These are phyloP conservation scores for Aspergillus nomiae DNA, from an alignment of 2,329 filamentous ascomycete species.

Conservation along the genomic window DNA sequence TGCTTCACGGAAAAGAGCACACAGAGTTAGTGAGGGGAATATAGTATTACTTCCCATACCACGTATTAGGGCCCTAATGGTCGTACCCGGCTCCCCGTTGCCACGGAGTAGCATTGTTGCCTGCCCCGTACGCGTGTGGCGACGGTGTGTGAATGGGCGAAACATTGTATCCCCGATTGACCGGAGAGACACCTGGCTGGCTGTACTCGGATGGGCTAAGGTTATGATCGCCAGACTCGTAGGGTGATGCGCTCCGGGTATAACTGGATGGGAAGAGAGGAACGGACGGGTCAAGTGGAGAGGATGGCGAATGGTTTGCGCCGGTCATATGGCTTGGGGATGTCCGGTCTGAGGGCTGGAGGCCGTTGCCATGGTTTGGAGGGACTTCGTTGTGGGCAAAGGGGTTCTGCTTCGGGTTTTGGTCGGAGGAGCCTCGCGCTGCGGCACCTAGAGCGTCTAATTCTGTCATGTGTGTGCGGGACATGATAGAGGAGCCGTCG, in stretches of 20 bases:
- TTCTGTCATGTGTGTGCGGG: constrained; percentile 69
- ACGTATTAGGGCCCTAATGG: background rate
- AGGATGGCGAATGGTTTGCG: background rate
- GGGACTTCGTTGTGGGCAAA: constrained; percentile 49
- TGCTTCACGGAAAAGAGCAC: background rate
- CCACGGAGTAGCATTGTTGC: constrained; percentile 62
- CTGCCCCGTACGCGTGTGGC: constrained; percentile 38
- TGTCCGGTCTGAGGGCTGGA: background rate
- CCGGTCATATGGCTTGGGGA: background rate
- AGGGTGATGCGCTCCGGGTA: background rate
- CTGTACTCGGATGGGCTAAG: constrained; percentile 1
- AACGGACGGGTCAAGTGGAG: background rate
- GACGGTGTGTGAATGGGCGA: constrained; percentile 26
- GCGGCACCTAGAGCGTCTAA: constrained; percentile 86
- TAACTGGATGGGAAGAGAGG: background rate
- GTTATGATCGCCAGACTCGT: background rate
- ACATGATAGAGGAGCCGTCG: constrained; percentile 95
- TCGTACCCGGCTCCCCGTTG: constrained; percentile 66
- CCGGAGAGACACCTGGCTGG: background rate
- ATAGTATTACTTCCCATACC: background rate
- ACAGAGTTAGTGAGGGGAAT: background rate
- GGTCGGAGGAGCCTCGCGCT: constrained; percentile 65
- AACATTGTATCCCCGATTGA: constrained; percentile 1
- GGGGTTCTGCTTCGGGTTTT: constrained; percentile 54
- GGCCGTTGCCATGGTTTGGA: background rate